Evolutionary conservation across 2,329 filamentous ascomycete genomes (phyloP).

Genomic region (Sporothrix humicola): DNA sequence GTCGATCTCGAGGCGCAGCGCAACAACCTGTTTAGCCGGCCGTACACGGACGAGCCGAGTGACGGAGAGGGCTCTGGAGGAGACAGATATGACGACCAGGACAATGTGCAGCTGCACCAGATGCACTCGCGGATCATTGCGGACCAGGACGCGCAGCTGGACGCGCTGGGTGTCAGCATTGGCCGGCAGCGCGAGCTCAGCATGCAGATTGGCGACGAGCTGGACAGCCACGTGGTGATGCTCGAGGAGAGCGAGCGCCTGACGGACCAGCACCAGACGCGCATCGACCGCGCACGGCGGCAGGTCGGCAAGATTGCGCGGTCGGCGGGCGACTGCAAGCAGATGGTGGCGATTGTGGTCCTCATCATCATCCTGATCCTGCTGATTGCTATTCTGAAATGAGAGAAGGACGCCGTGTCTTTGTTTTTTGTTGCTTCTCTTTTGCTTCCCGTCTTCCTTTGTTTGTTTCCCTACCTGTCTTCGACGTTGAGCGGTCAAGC

Average conservation of each 20-base stretch:
- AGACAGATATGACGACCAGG: slow-evolving; percentile 52
- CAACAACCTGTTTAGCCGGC: slow-evolving; percentile 53
- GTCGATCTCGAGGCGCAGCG: slow-evolving; percentile 50
- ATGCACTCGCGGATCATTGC: slow-evolving; percentile 81
- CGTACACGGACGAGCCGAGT: slow-evolving; percentile 73
- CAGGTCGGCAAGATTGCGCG: slow-evolving; percentile 73
- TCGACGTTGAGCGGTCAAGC: slow-evolving; percentile 24
- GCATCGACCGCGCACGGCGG: slow-evolving; percentile 75
- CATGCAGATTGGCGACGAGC: slow-evolving; percentile 94
- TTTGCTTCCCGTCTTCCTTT: not conserved
- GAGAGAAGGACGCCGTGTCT: not conserved
- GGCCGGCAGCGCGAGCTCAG: slow-evolving; percentile 87
- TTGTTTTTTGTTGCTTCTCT: not conserved
- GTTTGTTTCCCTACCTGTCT: not conserved
- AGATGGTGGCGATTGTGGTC: slow-evolving; percentile 79
- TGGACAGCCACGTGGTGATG: slow-evolving; percentile 87
- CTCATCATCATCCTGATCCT: slow-evolving; percentile 83
- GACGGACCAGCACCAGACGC: slow-evolving; percentile 78
- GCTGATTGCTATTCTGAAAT: slow-evolving; percentile 82
- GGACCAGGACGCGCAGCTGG: slow-evolving; percentile 95
- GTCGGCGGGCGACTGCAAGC: slow-evolving; percentile 83
- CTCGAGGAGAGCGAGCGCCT: slow-evolving; percentile 86
- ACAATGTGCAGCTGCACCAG: slow-evolving; percentile 83
- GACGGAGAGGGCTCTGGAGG: slow-evolving; percentile 56
- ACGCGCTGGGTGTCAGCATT: slow-evolving; percentile 83